Conservation (phyloP, 257 asterid genomes). For the Leonotis leonurus region DNA sequence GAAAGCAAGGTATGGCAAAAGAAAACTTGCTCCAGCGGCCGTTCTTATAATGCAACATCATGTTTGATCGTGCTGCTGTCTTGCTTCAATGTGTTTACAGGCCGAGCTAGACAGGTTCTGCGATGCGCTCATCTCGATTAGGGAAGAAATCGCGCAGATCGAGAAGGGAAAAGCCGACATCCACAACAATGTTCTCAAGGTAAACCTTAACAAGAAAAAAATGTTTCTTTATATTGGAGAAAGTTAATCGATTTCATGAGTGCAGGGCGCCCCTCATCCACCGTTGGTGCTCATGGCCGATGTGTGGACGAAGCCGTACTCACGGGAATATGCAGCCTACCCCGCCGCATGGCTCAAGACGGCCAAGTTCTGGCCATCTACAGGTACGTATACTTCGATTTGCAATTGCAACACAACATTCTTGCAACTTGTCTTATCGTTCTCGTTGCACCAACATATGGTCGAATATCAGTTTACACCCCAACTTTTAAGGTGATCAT, state of each 20-base stretch:
- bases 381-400: conserved; percentile 34
- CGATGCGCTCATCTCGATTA: conserved; percentile 81
- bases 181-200: conserved; percentile 90
- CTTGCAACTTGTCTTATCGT: background rate
- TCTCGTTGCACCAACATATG: too few relatives aligned
- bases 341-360: conserved; percentile 89
- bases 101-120: conserved; percentile 94
- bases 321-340: conserved; percentile 92
- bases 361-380: conserved; percentile 94
- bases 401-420: background rate
- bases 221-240: background rate
- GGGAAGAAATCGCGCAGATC: conserved; percentile 78
- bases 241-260: conserved; percentile 5
- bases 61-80: background rate
- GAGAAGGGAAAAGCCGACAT: conserved; percentile 82
- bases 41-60: background rate
- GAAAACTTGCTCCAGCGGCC: background rate
- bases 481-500: too few relatives aligned
- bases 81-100: conserved; percentile 29
- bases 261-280: conserved; percentile 99
- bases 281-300: conserved; percentile 92
- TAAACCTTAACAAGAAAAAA: conserved; percentile 1
- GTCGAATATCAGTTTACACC: too few relatives aligned
- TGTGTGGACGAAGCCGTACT: conserved; percentile 83
- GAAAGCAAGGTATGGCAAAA: conserved; percentile 81